phyloP scores from a whole-genome alignment of 2,329 filamentous ascomycete genomes.

The Trichoderma sp. region DNA sequence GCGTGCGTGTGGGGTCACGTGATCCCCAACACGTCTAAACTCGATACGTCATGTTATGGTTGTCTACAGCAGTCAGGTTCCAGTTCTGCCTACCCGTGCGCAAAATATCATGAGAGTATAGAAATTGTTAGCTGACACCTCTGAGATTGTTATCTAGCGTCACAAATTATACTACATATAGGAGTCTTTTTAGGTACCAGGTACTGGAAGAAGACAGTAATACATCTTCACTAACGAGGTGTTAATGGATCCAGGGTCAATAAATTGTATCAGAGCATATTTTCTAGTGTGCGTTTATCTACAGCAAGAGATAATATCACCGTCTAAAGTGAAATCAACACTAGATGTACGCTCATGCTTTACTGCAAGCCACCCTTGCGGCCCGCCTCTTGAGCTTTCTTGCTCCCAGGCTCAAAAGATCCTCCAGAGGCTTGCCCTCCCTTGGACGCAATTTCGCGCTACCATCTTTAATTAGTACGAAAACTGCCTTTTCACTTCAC shows the following conservation, averaged over 20 bases:
- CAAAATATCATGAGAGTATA: too few relatives aligned
- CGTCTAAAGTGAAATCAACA: neutral
- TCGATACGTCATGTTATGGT: too few relatives aligned
- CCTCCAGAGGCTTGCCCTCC: slow-evolving; percentile 53
- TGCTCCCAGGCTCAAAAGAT: slow-evolving; percentile 52
- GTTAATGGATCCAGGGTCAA: neutral
- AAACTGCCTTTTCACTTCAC: neutral
- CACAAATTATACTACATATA: too few relatives aligned
- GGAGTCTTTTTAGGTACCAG: too few relatives aligned
- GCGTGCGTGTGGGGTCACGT: too few relatives aligned
- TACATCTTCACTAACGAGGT: too few relatives aligned
- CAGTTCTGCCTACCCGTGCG: too few relatives aligned
- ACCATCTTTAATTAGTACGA: neutral
- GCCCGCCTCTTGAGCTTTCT: slow-evolving; percentile 52
- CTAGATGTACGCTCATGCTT: neutral
- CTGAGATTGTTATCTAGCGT: too few relatives aligned
- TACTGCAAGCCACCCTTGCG: slow-evolving; percentile 45
- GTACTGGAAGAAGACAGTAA: too few relatives aligned
- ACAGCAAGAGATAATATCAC: neutral
- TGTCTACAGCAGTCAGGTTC: too few relatives aligned
- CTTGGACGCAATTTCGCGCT: slow-evolving; percentile 54
- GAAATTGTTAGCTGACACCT: too few relatives aligned
- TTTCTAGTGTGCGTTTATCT: neutral
- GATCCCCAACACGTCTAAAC: too few relatives aligned
- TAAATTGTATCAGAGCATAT: neutral